Base-by-base conservation (phyloP, 257 asterid species). In the Lycium barbarum region DNA sequence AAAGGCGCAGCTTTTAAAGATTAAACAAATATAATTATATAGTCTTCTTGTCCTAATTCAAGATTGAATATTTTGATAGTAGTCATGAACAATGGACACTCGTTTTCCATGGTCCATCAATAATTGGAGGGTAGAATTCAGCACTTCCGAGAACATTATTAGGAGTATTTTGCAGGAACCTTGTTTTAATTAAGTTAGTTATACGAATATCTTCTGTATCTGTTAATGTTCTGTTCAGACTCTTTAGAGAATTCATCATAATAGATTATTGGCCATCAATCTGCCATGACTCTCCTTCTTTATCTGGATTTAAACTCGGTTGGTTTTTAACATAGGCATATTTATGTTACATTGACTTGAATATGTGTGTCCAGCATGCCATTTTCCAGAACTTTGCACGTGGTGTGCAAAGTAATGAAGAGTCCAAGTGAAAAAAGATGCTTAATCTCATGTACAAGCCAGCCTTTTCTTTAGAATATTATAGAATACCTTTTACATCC, bases 401-500 rank as follows among this genome's bases (percentile, higher is more conserved):
- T 51, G 45, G 57, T 73, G 20, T 47, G 61, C 81, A 47, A 49
- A 74, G 81, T 22, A 11, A 20, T 74, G 43, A 49, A 73, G n/a
- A 73, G n/a, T 72, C 9, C 80, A 73, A 12, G 36, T 45, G 6
- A 43, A 6, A n/a, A 45, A 13, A 78, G 82, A 78, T 76, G 65
- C 47, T 14, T 22, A 53, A 26, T 33, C 9, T 54, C 47, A 26
- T 78, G 0, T 53, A 74, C 61, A 74, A 74, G 81, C 7, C 4
- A 22, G 12, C 1, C 2, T 76, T 78, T 14, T 53, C 26, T 9
- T 53, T 53, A 33, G 82, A 78, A 78, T 78, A 14, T 26, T 13
- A 53, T 53, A 14, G 33, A 74, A 7, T 49, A 49, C 81, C 3
- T 82, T 72, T 84, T 86, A 38, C 80, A 58, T 78, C 20, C 58